phyloP scores from a whole-genome alignment of 2,329 filamentous ascomycete species.

The Polychaeton citri region DNA sequence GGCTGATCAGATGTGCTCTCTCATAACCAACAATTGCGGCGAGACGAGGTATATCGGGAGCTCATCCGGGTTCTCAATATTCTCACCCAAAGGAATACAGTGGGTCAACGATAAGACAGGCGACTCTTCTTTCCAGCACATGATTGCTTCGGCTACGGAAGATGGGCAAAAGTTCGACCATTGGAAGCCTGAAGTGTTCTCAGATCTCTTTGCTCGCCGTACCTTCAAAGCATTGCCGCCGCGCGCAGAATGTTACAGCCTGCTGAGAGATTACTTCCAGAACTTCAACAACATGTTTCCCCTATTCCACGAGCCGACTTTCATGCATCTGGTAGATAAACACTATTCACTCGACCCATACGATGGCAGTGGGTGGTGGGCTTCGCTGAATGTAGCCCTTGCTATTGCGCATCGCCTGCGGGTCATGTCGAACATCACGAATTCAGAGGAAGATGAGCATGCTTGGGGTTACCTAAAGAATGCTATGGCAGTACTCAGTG shows the following conservation, averaged over 20 bases:
- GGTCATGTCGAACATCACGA: slow-evolving; percentile 88
- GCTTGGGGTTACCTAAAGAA: slow-evolving; percentile 96
- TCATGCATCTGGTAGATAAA: slow-evolving; percentile 91
- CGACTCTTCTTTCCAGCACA: slow-evolving; percentile 85
- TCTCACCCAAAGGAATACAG: slow-evolving; percentile 93
- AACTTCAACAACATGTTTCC: slow-evolving; percentile 99
- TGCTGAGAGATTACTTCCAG: slow-evolving; percentile 89
- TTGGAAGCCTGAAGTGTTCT: slow-evolving; percentile 96
- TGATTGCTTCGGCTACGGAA: slow-evolving; percentile 77
- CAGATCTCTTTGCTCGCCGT: slow-evolving; percentile 75
- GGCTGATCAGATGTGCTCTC: slow-evolving; percentile 97
- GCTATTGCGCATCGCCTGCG: slow-evolving; percentile 88
- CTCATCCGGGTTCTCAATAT: slow-evolving; percentile 96
- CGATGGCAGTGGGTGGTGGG: slow-evolving; percentile 96
- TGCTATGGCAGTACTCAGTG: slow-evolving; percentile 81
- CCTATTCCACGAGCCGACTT: slow-evolving; percentile 91
- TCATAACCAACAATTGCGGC: slow-evolving; percentile 87
- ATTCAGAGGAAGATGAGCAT: slow-evolving; percentile 82
- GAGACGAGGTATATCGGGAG: slow-evolving; percentile 96
- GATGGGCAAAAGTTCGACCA: slow-evolving; percentile 93
- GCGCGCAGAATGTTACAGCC: slow-evolving; percentile 73
- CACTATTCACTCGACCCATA: slow-evolving; percentile 91
- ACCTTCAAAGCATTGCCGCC: slow-evolving; percentile 73
- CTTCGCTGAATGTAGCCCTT: slow-evolving; percentile 81
- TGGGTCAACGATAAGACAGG: slow-evolving; percentile 98